phyloP scores from a whole-genome alignment of 257 asterid genomes.

The Gentiana macrophylla region DNA sequence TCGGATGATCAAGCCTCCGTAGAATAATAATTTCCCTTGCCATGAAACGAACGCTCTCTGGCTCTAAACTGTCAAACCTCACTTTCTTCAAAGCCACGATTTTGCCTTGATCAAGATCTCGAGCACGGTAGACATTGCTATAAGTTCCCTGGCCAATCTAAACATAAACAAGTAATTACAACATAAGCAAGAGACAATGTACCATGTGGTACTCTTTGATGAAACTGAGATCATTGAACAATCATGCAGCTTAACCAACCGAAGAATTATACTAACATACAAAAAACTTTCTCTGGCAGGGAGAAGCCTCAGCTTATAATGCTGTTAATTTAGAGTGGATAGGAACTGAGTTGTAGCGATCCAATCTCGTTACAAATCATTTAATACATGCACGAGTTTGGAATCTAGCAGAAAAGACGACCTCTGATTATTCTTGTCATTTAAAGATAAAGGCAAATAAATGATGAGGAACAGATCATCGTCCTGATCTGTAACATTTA shows the following conservation, averaged over 20 bases:
- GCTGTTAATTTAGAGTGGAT: too few relatives aligned
- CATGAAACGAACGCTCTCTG: slow-evolving; percentile 96
- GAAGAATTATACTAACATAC: too few relatives aligned
- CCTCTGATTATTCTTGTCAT: too few relatives aligned
- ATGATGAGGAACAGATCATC: too few relatives aligned
- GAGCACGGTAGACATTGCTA: slow-evolving; percentile 90
- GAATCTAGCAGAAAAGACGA: too few relatives aligned
- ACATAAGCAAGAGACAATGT: neutral
- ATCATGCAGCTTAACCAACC: slow-evolving; percentile 1
- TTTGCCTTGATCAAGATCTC: slow-evolving; percentile 83
- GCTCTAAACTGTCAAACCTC: slow-evolving; percentile 90
- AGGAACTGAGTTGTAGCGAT: too few relatives aligned
- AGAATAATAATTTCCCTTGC: slow-evolving; percentile 91
- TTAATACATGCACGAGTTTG: too few relatives aligned
- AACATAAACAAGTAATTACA: slow-evolving; percentile 8
- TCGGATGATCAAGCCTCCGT: slow-evolving; percentile 85
- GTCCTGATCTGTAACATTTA: too few relatives aligned
- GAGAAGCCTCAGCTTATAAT: too few relatives aligned
- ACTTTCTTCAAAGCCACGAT: slow-evolving; percentile 91
- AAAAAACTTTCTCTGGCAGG: too few relatives aligned
- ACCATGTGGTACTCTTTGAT: neutral
- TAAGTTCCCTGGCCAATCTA: slow-evolving; percentile 98
- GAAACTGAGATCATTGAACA: neutral
- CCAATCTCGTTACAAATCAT: too few relatives aligned
- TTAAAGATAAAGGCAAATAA: too few relatives aligned